Base-by-base conservation (phyloP, 768 basidiomycete genomes). In the Chalciporus pseudorubinellus region DNA sequence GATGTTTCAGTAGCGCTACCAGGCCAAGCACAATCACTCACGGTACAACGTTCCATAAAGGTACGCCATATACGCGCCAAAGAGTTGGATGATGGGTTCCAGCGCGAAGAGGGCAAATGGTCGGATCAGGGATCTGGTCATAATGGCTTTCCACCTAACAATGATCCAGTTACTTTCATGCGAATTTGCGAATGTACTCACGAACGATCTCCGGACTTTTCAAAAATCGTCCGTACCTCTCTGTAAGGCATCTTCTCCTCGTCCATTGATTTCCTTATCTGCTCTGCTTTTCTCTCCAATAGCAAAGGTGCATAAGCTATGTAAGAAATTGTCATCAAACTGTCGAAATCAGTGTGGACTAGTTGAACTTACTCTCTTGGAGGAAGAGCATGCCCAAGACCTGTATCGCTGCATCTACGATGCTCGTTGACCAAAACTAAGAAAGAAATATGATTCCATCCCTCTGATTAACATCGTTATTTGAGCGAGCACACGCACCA, bases 11-110 rank as follows among this genome's bases (percentile, higher is more conserved):
- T 13, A 39, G 10, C 13, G 3, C 3, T 11, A 16, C 26, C 26
- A 6, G 10, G 21, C 10, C 19, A 42, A 44, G 19, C 10, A 18
- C 3, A 6, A 42, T 26, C 26, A 67, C 81, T 44, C 58, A 82
- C 83, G 55, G 51, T 84, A 87, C 34, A 83, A 67, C 0, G 74
- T 59, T 5, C 84, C 89, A 50, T 85, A 92, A 13, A 86, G 61
- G 56, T 87, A 82, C 0, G 85, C 82, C 77, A 87, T 80, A 54
- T 88, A 90, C 1, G 82, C 3, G 0, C 83, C 82, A 10, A 90
- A 68, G 2, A 87, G 63, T 58, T 87, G 86, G 18, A 87, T 72
- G 57, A 90, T 87, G 1, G 83, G 79, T 60, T 91, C 88, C 5
- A 59, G 60, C 0, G 48, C 59, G 50, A 89, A 85, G 11, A 92